Evolutionary conservation across 2,329 filamentous ascomycete species (phyloP), one percentile per base, ranked within the genome.

Genomic region (Trichoderma brevicompactum): DNA sequence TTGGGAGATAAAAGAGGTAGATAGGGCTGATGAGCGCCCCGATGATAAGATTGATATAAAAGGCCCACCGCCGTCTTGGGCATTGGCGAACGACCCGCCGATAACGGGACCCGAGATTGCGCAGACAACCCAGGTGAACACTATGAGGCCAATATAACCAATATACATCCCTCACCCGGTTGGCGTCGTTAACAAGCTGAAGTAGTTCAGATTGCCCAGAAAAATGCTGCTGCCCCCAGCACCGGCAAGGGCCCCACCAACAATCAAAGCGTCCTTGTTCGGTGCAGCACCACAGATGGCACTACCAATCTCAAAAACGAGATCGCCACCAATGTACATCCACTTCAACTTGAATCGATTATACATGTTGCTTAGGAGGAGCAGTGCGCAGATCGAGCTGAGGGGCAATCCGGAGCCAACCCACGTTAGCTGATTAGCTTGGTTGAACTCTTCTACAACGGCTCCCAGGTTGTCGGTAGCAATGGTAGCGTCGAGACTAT

Each of bases 41-140:
- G 4, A 80, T 78, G 36, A 82, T 73, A 0, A 86, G 74, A 66
- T 86, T 86, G 73, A 87, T 82, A 67, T 87, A 87, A 64, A 81
- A 80, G 19, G 65, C 23, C 55, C 55, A 48, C 15, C 43, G 28
- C 43, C 55, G 40, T 23, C 34, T 56, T 28, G 34, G 34, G n/a
- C 10, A 9, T 23, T 40, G 8, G 75, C 73, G 46, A 82, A 80
- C 0, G 74, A 75, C 19, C 79, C 80, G 2, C 80, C 79, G 23
- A 81, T 72, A 3, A 81, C 72, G 2, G 78, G 79, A 1, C 79
- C 80, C 4, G 81, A 69, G 7, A 79, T 76, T n/a, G 74, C 4
- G 28, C 55, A 40, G 5, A 32, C 19, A 17, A 40, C 55, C 19
- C 34, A 59, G 13, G n/a, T n/a, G n/a, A n/a, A 36, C 72, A 71